phyloP scores from a whole-genome alignment of 2,329 filamentous ascomycete genomes.

The Scedosporium apiospermum region DNA sequence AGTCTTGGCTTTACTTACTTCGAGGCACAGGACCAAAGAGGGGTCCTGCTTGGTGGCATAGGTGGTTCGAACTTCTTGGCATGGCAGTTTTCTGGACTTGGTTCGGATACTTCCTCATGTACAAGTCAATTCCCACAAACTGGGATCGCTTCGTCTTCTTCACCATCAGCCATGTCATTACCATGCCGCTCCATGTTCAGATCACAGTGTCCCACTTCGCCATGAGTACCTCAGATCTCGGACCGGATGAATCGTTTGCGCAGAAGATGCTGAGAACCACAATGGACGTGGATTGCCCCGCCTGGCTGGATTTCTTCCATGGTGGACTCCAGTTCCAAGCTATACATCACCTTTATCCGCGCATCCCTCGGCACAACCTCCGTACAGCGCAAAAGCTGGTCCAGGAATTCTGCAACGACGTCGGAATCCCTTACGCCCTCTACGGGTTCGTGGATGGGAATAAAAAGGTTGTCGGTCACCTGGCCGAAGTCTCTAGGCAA shows the following conservation, averaged over 20 bases:
- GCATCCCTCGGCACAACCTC: conserved; percentile 78
- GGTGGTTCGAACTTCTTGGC: conserved; percentile 68
- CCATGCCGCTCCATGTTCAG: conserved; percentile 76
- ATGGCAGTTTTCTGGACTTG: conserved; percentile 77
- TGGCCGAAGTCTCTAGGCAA: conserved; percentile 73
- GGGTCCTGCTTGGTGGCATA: conserved; percentile 74
- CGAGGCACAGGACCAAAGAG: conserved; percentile 60
- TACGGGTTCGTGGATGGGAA: conserved; percentile 82
- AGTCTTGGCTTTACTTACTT: conserved; percentile 72
- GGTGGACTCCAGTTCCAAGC: conserved; percentile 85
- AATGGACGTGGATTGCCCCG: conserved; percentile 84
- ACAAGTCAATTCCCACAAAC: conserved; percentile 59
- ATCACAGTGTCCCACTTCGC: conserved; percentile 89
- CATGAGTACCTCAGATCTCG: conserved; percentile 84
- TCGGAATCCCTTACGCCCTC: conserved; percentile 73
- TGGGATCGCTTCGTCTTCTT: conserved; percentile 64
- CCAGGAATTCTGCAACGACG: conserved; percentile 71
- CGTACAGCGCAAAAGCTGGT: conserved; percentile 66
- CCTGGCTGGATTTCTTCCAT: conserved; percentile 83
- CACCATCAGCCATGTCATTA: conserved; percentile 70
- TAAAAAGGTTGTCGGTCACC: conserved; percentile 63
- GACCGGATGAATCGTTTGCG: conserved; percentile 75
- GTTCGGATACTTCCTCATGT: conserved; percentile 77
- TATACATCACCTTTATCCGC: conserved; percentile 76
- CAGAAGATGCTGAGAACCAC: conserved; percentile 88